Percentiles rank a stretch among this genome's conserved stretches.
These are phyloP conservation scores for Corynespora cassiicola DNA, from an alignment of 2,329 filamentous ascomycete species.

Conservation along the genomic window DNA sequence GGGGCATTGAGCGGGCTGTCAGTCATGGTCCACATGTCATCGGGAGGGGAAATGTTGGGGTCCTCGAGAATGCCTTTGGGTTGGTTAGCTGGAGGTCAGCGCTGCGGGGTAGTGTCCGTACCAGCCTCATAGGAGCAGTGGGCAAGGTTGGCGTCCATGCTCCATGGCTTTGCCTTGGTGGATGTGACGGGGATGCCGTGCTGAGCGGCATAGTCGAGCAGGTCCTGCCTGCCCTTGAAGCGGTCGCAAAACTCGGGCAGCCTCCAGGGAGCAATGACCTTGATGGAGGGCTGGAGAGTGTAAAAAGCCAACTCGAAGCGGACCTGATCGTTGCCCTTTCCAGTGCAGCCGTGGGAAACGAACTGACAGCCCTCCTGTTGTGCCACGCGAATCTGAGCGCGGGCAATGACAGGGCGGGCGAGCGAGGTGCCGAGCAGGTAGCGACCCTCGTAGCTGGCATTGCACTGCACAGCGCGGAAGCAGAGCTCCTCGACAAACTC, in stretches of 20 bases:
- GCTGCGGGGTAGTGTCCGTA: conserved; percentile 8
- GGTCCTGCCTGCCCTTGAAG: conserved; percentile 74
- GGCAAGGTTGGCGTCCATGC: conserved; percentile 73
- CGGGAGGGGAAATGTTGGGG: conserved; percentile 68
- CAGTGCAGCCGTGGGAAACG: conserved; percentile 55
- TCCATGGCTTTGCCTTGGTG: conserved; percentile 75
- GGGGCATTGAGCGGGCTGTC: conserved; percentile 73
- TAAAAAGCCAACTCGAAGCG: conserved; percentile 70
- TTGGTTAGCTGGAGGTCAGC: neutral
- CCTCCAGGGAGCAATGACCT: conserved; percentile 79
- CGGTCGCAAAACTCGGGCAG: conserved; percentile 72
- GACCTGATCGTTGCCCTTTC: conserved; percentile 67
- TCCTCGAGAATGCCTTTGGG: conserved; percentile 66
- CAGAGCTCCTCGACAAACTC: conserved; percentile 83
- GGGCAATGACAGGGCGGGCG: conserved; percentile 73
- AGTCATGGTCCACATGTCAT: conserved; percentile 82
- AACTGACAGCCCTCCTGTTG: conserved; percentile 65
- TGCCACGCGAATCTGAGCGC: conserved; percentile 69
- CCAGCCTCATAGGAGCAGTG: conserved; percentile 84
- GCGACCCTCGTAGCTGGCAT: conserved; percentile 63
- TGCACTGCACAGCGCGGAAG: conserved; percentile 80
- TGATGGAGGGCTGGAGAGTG: conserved; percentile 68
- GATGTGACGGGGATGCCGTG: conserved; percentile 74
- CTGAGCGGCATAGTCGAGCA: conserved; percentile 73
- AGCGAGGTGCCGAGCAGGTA: conserved; percentile 64